Base-by-base conservation (phyloP, 225 moss, liverwort and hornwort species). In the Straminergon stramineum region DNA sequence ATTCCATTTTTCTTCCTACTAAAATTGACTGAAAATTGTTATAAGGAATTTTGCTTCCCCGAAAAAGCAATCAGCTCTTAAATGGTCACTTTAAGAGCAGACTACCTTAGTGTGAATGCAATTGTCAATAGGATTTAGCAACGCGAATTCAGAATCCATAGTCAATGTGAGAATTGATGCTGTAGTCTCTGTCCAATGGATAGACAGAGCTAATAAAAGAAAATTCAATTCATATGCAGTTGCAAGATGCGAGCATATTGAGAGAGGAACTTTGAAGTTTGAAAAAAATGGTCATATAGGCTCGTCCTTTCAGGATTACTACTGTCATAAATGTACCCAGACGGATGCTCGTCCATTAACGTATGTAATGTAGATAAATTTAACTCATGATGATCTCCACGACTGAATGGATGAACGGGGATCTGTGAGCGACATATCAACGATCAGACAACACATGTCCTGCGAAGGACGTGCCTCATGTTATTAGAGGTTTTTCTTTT, bases 61-160 rank as follows among this genome's bases (percentile, higher is more conserved):
- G n/a, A n/a, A n/a, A n/a, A n/a, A n/a, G n/a, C n/a, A n/a, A n/a
- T n/a, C n/a, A n/a, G n/a, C n/a, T n/a, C n/a, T n/a, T n/a, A n/a
- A n/a, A n/a, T n/a, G n/a, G n/a, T n/a, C n/a, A n/a, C n/a, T n/a
- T n/a, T n/a, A n/a, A n/a, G n/a, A n/a, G n/a, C n/a, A n/a, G n/a
- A n/a, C n/a, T n/a, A n/a, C n/a, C n/a, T n/a, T n/a, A n/a, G 6
- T 39, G 26, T 41, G 1, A 41, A 41, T 71, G 15, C 2, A 2
- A 2, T 24, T 71, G 27, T 41, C 43, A 3, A 27, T 27, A 74
- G 8, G 17, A 74, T 45, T 74, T 3, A 5, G 3, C 41, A 73
- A 23, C 2, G 16, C 1, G 1, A 2, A 16, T 43, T 43, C 2
- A 43, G 1, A 43, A 27, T 41, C 14, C 1, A 71, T 27, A 41